Base-by-base conservation (phyloP, 1,139 yeast genomes). In the Hemisphaericaspora lyxosophila region DNA sequence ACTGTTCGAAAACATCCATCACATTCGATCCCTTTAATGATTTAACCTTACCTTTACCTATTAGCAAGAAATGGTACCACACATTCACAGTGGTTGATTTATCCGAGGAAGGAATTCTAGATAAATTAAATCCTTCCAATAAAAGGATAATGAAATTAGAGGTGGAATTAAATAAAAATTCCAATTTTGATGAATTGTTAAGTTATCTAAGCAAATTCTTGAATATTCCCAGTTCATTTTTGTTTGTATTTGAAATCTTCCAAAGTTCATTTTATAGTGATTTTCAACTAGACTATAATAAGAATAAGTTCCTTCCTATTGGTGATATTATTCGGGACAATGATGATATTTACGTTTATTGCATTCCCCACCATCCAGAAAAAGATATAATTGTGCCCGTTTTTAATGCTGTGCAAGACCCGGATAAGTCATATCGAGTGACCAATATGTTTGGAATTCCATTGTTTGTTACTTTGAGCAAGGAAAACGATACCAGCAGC, bases 21-120 rank as follows among this genome's bases (percentile, higher is more conserved):
- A 90, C 97, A 0, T 92, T 90, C 64, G 98, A 92, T 57, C 98
- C 98, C 0, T 92, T 82, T 55, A 87, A 82, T 64, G 97, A 89
- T 54, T 65, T 92, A 47, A 90, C 98, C 0, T 66, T 92, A 34
- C 97, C 97, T 0, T 66, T 92, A 31, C 97, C 97, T 0, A 80
- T 85, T 9, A 79, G 79, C 36, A 78, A 81, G 34, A 72, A 76
- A 41, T 90, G 97, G 96, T 65, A 70, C 26, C 84, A 80, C 34
- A 76, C 76, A 11, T 71, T 90, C 32, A 69, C 75, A 1, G 66
- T 88, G 17, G 75, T 90, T 25, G 82, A 85, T 17, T 72, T 77
- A 32, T 62, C 70, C 18, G 80, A 80, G 1, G 61, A 60, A 1
- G 75, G 80, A 1, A 60, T 64, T 4, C 40, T 46, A 5, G 34